Conservation (phyloP, 345 rosid genomes). For the Excoecaria agallocha region DNA sequence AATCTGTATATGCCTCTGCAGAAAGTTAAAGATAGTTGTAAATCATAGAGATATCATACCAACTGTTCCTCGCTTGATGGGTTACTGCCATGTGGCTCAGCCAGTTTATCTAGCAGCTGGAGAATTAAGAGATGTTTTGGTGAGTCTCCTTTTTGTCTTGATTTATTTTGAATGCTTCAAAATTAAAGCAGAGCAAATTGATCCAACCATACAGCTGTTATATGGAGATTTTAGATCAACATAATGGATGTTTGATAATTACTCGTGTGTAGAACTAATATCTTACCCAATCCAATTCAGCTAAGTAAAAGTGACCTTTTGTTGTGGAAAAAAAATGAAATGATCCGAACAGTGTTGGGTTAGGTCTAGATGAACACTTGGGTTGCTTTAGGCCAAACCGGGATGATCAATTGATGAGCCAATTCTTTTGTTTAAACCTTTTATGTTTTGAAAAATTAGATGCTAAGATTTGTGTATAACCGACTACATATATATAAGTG, state of each 20-base stretch:
- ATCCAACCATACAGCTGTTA: background rate
- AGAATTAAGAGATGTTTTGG: conserved; percentile 56
- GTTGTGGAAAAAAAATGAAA: no score
- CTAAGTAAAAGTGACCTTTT: no score
- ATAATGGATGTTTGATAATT: background rate
- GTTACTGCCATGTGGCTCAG: conserved; percentile 93
- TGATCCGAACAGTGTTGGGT: no score
- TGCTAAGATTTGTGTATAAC: no score
- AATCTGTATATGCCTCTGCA: conserved; percentile 28
- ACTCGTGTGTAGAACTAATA: background rate
- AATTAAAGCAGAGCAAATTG: background rate
- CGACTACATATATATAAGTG: no score
- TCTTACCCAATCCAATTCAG: no score
- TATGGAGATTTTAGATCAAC: background rate
- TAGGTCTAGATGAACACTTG: no score
- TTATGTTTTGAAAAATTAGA: no score
- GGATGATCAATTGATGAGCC: no score
- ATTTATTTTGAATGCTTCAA: no score
- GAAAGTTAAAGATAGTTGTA: conserved; percentile 90
- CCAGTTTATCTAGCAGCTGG: conserved; percentile 84
- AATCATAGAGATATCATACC: conserved; percentile 98
- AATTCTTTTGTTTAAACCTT: no score
- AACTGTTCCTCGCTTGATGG: conserved; percentile 90
- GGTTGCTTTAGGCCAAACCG: no score
- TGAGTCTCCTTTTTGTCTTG: conserved; percentile 27